Evolutionary conservation across 306 rosid species (phyloP).

Genomic region (Arachis stenosperma): DNA sequence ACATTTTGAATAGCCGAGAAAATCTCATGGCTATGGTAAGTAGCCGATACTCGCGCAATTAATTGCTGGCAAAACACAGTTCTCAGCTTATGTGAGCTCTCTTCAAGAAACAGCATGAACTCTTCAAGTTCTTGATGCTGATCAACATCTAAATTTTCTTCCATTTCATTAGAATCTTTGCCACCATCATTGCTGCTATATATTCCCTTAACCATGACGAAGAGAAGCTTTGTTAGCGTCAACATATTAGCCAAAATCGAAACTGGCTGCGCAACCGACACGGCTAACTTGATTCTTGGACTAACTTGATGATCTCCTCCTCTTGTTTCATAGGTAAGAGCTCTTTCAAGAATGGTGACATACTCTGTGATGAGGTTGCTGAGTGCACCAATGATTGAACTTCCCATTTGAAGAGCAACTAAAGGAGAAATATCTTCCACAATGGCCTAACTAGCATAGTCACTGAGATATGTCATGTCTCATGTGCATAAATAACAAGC

Average conservation of each 20-base stretch:
- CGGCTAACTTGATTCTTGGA: slow-evolving; percentile 53
- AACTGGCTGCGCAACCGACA: slow-evolving; percentile 58
- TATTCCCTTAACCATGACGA: slow-evolving; percentile 44
- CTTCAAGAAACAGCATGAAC: slow-evolving; percentile 51
- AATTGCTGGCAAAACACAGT: slow-evolving; percentile 56
- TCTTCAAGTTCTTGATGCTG: slow-evolving; percentile 50
- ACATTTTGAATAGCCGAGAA: slow-evolving; percentile 33
- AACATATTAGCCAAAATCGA: slow-evolving; percentile 71
- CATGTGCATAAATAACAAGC: background rate
- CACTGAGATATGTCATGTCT: slow-evolving; percentile 32
- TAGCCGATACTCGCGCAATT: slow-evolving; percentile 45
- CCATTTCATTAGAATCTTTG: slow-evolving; percentile 34
- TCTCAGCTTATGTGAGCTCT: slow-evolving; percentile 57
- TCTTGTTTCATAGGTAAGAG: slow-evolving; percentile 44
- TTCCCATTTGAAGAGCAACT: slow-evolving; percentile 60
- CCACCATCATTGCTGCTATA: slow-evolving; percentile 29
- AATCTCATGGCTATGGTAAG: slow-evolving; percentile 39
- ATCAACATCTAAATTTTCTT: slow-evolving; percentile 36
- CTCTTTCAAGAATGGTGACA: slow-evolving; percentile 52
- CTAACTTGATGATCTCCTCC: slow-evolving; percentile 39
- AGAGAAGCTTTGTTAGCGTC: slow-evolving; percentile 49
- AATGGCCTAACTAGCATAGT: slow-evolving; percentile 48
- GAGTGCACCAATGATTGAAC: slow-evolving; percentile 53
- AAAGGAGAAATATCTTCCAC: slow-evolving; percentile 58
- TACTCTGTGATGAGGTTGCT: slow-evolving; percentile 60